Conservation (phyloP, 257 asterid species). For the Buddleja alternifolia region DNA sequence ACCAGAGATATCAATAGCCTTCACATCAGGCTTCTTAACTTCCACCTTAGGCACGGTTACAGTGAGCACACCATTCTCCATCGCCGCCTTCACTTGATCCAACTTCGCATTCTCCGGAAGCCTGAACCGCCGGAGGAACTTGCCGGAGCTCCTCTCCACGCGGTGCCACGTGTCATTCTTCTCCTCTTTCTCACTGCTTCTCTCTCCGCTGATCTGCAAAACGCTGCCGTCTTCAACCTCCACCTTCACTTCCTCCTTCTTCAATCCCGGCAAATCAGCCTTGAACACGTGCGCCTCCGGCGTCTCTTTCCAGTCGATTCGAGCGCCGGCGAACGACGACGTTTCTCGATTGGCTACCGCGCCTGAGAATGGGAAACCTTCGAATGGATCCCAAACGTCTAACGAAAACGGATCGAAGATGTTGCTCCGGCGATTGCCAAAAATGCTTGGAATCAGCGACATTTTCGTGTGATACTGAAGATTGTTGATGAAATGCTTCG, state of each 20-base stretch:
- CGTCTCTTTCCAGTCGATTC: conserved; percentile 42
- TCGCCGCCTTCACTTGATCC: conserved; percentile 28
- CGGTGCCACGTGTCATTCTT: conserved; percentile 45
- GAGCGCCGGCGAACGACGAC: conserved; percentile 30
- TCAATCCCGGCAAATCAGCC: conserved; percentile 28
- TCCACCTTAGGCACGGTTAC: conserved; percentile 27
- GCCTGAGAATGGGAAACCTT: conserved; percentile 12
- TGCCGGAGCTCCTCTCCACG: conserved; percentile 35
- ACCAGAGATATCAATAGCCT: conserved; percentile 34
- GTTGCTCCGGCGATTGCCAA: conserved; percentile 23
- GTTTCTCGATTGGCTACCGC: background rate
- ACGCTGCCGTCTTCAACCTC: conserved; percentile 30
- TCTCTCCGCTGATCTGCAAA: conserved; percentile 40
- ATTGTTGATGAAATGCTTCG: no score
- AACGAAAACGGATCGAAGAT: conserved; percentile 27
- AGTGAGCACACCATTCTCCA: conserved; percentile 34
- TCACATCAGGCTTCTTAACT: conserved; percentile 27
- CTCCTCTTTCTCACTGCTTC: conserved; percentile 44
- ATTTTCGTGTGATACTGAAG: background rate
- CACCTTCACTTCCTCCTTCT: conserved; percentile 34
- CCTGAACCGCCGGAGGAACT: conserved; percentile 29
- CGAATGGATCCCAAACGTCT: conserved; percentile 29
- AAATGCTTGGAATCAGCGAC: conserved; percentile 33
- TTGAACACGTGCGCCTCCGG: conserved; percentile 34
- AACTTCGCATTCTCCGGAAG: conserved; percentile 28